Conservation (phyloP, 73 alveolate genomes). For the Blepharisma stoltei region DNA sequence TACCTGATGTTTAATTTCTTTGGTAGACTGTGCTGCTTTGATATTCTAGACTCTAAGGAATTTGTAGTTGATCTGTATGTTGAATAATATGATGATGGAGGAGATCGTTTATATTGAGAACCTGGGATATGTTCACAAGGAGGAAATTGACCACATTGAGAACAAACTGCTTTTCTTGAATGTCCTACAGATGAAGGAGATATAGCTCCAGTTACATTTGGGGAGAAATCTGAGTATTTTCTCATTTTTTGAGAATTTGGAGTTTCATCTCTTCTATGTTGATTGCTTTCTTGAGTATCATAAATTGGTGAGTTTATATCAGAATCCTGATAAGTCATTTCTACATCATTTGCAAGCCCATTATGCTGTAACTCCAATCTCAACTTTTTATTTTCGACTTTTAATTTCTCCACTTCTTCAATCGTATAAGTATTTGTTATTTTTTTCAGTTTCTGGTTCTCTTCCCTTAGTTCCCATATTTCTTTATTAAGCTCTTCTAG, state of each 20-base stretch:
- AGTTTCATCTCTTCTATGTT: neutral
- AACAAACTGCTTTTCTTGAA: neutral
- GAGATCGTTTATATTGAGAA: neutral
- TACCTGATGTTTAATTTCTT: neutral
- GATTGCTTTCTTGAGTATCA: neutral
- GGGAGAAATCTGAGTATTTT: neutral
- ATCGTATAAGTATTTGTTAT: constrained; percentile 34
- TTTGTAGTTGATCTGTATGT: neutral
- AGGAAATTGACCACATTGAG: neutral
- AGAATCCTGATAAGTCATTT: neutral
- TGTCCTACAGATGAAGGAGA: neutral
- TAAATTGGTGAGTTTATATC: neutral
- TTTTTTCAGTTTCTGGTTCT: constrained; percentile 59
- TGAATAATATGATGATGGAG: neutral
- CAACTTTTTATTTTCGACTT: constrained; percentile 70
- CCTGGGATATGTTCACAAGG: neutral
- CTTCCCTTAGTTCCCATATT: constrained; percentile 62
- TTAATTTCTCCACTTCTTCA: constrained; percentile 58
- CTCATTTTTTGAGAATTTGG: neutral
- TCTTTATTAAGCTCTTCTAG: constrained; percentile 41
- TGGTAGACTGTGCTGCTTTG: neutral
- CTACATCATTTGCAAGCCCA: constrained; percentile 17
- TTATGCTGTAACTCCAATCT: constrained; percentile 44
- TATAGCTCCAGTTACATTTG: too few relatives aligned
- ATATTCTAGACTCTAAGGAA: neutral